phyloP scores from a whole-genome alignment of 1,284 basidiomycete genomes.

The Leccinum colubrinum region DNA sequence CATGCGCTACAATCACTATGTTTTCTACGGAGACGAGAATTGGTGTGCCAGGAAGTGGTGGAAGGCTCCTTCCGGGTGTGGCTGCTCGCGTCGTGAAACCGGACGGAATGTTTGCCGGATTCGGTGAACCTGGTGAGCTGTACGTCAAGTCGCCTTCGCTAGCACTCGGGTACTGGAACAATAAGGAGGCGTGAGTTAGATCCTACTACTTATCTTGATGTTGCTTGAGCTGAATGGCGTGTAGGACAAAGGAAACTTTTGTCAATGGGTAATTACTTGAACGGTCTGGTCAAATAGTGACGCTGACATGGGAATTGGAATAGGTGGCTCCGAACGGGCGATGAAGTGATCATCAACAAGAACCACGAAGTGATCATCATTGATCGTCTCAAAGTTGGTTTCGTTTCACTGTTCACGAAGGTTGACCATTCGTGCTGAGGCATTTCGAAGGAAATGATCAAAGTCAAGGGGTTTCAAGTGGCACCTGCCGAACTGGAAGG shows the following conservation, averaged over 20 bases:
- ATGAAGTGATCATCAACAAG: slow-evolving; percentile 57
- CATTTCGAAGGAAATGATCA: slow-evolving; percentile 51
- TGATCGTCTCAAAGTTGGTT: slow-evolving; percentile 63
- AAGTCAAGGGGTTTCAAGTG: slow-evolving; percentile 67
- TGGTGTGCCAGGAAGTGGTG: slow-evolving; percentile 56
- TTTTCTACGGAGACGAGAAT: slow-evolving; percentile 45
- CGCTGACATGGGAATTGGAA: slow-evolving; percentile 23
- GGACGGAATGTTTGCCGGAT: slow-evolving; percentile 56
- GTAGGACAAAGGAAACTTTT: slow-evolving; percentile 53
- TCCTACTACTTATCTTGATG: background rate
- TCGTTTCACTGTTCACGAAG: background rate
- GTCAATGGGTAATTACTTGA: slow-evolving; percentile 42
- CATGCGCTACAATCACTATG: slow-evolving; percentile 48
- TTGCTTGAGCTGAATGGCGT: slow-evolving; percentile 2
- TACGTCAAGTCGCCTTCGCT: slow-evolving; percentile 53
- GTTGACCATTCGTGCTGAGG: slow-evolving; percentile 2
- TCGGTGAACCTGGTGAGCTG: slow-evolving; percentile 64
- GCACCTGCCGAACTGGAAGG: slow-evolving; percentile 74
- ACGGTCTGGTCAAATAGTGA: background rate
- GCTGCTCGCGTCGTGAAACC: slow-evolving; percentile 51
- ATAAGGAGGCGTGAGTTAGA: slow-evolving; percentile 57
- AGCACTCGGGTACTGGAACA: slow-evolving; percentile 58
- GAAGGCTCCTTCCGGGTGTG: slow-evolving; percentile 52
- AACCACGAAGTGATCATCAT: slow-evolving; percentile 62
- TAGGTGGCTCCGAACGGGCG: slow-evolving; percentile 72